Base-by-base conservation (phyloP, 371 early-diverging fungal species). In the Nematocida ausubeli region DNA sequence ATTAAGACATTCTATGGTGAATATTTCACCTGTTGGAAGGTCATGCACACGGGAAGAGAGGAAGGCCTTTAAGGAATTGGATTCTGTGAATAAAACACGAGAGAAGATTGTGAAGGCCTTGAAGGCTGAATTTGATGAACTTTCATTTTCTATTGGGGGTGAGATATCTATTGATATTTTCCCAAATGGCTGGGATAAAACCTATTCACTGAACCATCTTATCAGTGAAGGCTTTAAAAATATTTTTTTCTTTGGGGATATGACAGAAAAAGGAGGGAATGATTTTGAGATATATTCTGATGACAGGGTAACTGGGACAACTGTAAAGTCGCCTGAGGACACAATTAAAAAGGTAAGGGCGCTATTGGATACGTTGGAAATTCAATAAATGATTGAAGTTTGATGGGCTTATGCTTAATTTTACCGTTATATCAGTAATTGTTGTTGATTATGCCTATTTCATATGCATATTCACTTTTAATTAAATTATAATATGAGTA, bases 81-180 rank as follows among this genome's bases (percentile, higher is more conserved):
- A 99, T 87, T 88, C 92, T 80, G 86, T 87, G 78, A 39, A 85
- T 55, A 58, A 68, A 52, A 54, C 81, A 26, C 67, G 60, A 64
- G 86, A 89, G 58, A 90, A 90, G 82, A 91, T 98, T 85, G 93
- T 96, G 14, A 87, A 87, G 65, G 92, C 88, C 5, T 86, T 97
- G 37, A 89, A 90, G 86, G 85, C 88, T 42, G 89, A 92, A 82
- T 97, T 98, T 88, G 90, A 90, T 81, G 89, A 88, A 12, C 86
- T 97, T 82, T 93, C 92, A 54, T 97, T 90, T 88, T 94, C 94
- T 16, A 98, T 99, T 82, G 99, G 96, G 55, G 98, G 98, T 19
- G 95, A 99, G 86, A 99, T 99, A 84, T 96, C 96, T 4, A 95
- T 99, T 83, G 99, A 99, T 86, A 93, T 96, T 24, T 96, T 99